Conservation (phyloP, 2,329 filamentous ascomycete species). For the Colletotrichum salicis region DNA sequence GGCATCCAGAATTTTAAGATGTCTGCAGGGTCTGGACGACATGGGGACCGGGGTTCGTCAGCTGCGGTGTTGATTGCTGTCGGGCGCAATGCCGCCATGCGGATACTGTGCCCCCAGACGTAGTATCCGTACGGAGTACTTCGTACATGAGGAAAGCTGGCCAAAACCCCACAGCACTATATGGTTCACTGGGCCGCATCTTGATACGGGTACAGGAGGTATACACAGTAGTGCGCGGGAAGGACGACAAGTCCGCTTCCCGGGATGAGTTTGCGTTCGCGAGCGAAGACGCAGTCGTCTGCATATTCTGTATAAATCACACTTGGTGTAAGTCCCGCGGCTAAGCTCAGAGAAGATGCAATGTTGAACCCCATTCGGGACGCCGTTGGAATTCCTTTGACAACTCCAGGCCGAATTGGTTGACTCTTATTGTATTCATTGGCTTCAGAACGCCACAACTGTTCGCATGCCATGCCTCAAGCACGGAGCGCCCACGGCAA, state of each 20-base stretch:
- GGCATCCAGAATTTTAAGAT: conserved; percentile 33
- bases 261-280: conserved; percentile 12
- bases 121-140: background rate
- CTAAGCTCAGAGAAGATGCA: background rate
- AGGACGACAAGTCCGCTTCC: conserved; percentile 11
- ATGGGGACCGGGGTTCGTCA: conserved; percentile 22
- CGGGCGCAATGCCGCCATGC: conserved; percentile 20
- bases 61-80: conserved; percentile 20
- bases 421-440: background rate
- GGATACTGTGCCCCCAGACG: conserved; percentile 15
- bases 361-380: background rate
- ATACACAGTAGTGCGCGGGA: background rate
- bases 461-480: background rate
- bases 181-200: conserved; percentile 13
- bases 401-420: background rate
- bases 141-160: conserved; percentile 8
- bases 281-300: background rate
- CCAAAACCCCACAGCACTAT: background rate
- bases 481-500: no score
- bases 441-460: background rate
- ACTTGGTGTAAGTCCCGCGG: background rate
- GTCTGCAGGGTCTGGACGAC: conserved; percentile 36
- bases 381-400: background rate
- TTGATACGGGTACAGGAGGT: background rate
- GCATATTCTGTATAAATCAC: background rate